A percentile compares a stretch with the other conserved stretches of the same genome.
Conservation (phyloP, 2,329 filamentous ascomycete genomes). For the Diplodia seriata region DNA sequence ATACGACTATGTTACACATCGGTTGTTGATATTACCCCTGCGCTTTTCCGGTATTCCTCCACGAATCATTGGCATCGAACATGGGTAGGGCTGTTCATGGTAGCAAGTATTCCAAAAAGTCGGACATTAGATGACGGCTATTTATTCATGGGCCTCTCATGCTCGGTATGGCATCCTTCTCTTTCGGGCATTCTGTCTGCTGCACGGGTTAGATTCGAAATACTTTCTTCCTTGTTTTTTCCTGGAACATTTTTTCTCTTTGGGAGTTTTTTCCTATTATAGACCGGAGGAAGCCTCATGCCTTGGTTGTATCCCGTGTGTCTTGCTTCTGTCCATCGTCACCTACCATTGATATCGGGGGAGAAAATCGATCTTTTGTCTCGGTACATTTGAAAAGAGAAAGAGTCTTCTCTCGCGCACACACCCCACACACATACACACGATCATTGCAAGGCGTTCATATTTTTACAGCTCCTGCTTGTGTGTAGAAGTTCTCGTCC, state of each 20-base stretch:
- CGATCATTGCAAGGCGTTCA: constrained; percentile 1
- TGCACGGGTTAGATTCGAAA: neutral
- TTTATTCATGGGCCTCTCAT: neutral
- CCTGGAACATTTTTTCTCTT: neutral
- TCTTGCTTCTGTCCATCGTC: neutral
- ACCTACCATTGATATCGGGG: neutral
- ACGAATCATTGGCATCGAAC: constrained; percentile 1
- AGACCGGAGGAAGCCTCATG: neutral
- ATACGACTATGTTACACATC: neutral
- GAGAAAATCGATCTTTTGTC: neutral
- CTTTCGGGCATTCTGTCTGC: neutral
- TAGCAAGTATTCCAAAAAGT: neutral
- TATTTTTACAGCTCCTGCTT: neutral
- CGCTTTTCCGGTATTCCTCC: neutral
- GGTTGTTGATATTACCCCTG: neutral
- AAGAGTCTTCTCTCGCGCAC: neutral
- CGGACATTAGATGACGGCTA: neutral
- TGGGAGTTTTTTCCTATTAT: neutral
- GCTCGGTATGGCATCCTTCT: neutral
- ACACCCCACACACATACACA: neutral
- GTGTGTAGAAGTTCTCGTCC: neutral
- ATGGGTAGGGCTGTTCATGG: neutral
- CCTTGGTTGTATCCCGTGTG: neutral
- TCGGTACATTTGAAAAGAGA: neutral
- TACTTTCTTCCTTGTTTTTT: neutral